Conservation (phyloP, 2,329 filamentous ascomycete species). For the Fusarium nygamai region DNA sequence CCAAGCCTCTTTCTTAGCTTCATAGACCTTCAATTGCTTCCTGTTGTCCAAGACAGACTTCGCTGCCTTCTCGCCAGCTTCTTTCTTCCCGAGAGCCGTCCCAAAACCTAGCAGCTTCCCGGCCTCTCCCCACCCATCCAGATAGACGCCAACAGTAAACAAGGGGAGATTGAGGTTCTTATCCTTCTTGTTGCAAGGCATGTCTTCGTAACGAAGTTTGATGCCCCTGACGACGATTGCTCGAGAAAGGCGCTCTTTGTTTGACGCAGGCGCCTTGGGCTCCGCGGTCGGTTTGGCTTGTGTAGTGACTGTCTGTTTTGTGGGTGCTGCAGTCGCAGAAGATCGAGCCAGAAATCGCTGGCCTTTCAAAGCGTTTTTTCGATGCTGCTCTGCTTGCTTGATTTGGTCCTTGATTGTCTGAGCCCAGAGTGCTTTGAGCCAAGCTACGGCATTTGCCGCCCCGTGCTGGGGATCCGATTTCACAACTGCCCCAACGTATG, state of each 20-base stretch:
- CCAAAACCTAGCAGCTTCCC: slow-evolving; percentile 71
- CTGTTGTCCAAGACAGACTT: slow-evolving; percentile 71
- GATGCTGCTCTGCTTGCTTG: slow-evolving; percentile 49
- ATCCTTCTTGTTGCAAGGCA: slow-evolving; percentile 62
- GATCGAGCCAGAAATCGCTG: not conserved
- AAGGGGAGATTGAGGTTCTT: slow-evolving; percentile 63
- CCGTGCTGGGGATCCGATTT: slow-evolving; percentile 73
- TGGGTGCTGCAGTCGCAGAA: not conserved
- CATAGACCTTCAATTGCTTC: slow-evolving; percentile 65
- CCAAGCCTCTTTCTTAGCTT: slow-evolving; percentile 59
- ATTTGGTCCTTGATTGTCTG: slow-evolving; percentile 69
- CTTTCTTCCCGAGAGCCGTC: slow-evolving; percentile 72
- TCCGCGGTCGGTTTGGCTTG: not conserved
- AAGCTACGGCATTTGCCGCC: slow-evolving; percentile 68
- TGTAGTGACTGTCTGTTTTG: not conserved
- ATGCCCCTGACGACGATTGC: slow-evolving; percentile 66
- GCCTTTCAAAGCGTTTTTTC: not conserved
- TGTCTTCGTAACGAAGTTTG: slow-evolving; percentile 69
- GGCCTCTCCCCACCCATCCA: slow-evolving; percentile 75
- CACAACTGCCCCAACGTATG: slow-evolving; percentile 84
- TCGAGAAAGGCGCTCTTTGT: slow-evolving; percentile 46
- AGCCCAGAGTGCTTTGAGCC: slow-evolving; percentile 81
- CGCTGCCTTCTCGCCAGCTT: slow-evolving; percentile 75
- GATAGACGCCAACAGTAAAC: slow-evolving; percentile 71
- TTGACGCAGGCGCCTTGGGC: not conserved